Percentiles rank a stretch among this genome's conserved stretches.
Conservation (phyloP, 805 yeast genomes). For the Jamesozyma lodderae region DNA sequence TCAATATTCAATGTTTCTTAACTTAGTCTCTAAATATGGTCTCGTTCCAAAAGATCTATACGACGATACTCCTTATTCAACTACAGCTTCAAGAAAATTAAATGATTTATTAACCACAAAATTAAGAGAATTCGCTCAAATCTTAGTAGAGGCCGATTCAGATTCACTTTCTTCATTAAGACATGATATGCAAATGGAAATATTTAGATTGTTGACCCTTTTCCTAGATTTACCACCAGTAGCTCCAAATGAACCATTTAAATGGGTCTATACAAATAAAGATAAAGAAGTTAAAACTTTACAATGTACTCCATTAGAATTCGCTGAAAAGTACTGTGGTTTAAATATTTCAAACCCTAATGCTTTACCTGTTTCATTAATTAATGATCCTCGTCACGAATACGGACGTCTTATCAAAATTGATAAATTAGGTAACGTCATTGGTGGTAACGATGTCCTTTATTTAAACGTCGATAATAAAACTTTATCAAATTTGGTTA, state of each 20-base stretch:
- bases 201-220: conserved; percentile 57
- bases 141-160: conserved; percentile 39
- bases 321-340: conserved; percentile 46
- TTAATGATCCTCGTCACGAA: conserved; percentile 76
- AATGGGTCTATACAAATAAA: conserved; percentile 71
- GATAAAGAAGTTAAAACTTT: conserved; percentile 44
- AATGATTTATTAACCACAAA: conserved; percentile 58
- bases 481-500: conserved; percentile 49
- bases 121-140: conserved; percentile 70
- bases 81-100: conserved; percentile 43
- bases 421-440: conserved; percentile 65
- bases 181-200: conserved; percentile 45
- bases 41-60: conserved; percentile 63
- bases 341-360: conserved; percentile 29
- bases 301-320: conserved; percentile 55
- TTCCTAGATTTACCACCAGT: conserved; percentile 71
- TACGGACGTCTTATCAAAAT: conserved; percentile 57
- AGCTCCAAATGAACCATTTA: conserved; percentile 54
- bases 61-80: conserved; percentile 57
- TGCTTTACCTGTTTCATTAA: conserved; percentile 50
- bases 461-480: conserved; percentile 62
- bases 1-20: conserved; percentile 76
- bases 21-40: conserved; percentile 72
- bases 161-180: conserved; percentile 32
- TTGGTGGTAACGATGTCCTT: conserved; percentile 58